Evolutionary conservation across 805 yeast genomes (phyloP), one percentile per base, ranked within the genome.

Genomic region (Metschnikowia colocasiae): DNA sequence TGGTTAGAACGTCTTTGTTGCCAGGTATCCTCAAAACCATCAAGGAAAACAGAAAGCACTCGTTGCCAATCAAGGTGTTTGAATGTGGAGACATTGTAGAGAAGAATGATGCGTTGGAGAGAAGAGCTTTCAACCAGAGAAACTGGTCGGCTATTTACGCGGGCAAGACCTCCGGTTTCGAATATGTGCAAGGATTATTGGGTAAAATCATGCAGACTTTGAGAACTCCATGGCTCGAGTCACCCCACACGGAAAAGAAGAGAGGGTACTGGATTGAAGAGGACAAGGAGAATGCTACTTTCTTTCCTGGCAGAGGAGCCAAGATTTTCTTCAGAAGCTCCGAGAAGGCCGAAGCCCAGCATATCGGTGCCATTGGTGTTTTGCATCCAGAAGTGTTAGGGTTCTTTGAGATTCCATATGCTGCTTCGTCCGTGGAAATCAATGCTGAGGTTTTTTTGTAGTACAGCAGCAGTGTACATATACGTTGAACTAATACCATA

Each of bases 291-390:
- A 77, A 82, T 63, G 76, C 82, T 42, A 85, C 91, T 50, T 92
- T 78, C 71, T 94, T 94, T 86, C 96, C 97, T 33, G 99, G 98
- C 35, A 85, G 99, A 75, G 97, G 97, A 52, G 99, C 99, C 44
- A 83, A 80, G 61, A 78, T 94, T 53, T 80, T 77, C 70, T 87
- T 82, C 71, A 82, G 95, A 75, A 70, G 76, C 48, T 76, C 71
- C 49, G 80, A 79, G 48, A 85, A 81, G 50, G 84, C 69, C 29
- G 73, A 76, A 34, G 79, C 76, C 13, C 66, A 75, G 58, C 76
- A 71, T 47, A 77, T 91, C 59, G 99, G 99, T 55, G 73, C 82
- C 40, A 75, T 94, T 57, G 99, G 99, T 68, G 97, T 90, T 49
- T 76, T 94, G 59, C 99, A 94, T 67, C 99, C 99, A 30, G 89